Base-by-base conservation (phyloP, 2,329 filamentous ascomycete species). In the Arthrobotrys pseudoclavata region DNA sequence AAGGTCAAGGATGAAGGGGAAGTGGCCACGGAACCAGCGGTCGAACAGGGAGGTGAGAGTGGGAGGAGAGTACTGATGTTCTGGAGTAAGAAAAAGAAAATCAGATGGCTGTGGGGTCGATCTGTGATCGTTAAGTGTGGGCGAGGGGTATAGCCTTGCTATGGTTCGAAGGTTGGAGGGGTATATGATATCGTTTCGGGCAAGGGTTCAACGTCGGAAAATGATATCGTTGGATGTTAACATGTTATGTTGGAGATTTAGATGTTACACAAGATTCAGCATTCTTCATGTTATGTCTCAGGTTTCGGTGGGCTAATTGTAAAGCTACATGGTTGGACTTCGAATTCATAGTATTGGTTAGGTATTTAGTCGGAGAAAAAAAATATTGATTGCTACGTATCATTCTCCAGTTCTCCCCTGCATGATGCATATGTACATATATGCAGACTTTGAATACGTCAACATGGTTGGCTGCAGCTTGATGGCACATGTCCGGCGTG, bases 211-310 rank as follows among this genome's bases (percentile, higher is more conserved):
- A 37, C 40, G 5, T 22, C 52, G 10, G 31, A 22, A 57, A 15
- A 13, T 13, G 31, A 37, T 57, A 55, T 40, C 15, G 52, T 60
- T 60, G 55, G 55, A n/a, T 42, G 12, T 40, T 15, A 15, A 40
- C 2, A 13, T 40, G 37, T 15, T 13, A 15, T n/a, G 31, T 42
- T 40, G 55, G 55, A 15, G 18, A 6, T 42, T 42, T 24, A 42
- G 31, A 60, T 60, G 55, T 60, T 60, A 42, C 55, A 60, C 55
- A 60, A 26, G 31, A 60, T 60, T 60, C 6, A 13, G 7, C 42
- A 24, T 60, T 20, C n/a, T 57, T 57, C 31, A 57, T 40, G 53
- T 40, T 40, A 37, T 57, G n/a, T 57, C 10, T 57, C 15, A 42
- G 13, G 22, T 55, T 18, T 34, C 13, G 3, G 15, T 1, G 6